These are phyloP conservation scores for Penicillium thymicola DNA, from an alignment of 2,329 filamentous ascomycete species.

Conservation along the genomic window DNA sequence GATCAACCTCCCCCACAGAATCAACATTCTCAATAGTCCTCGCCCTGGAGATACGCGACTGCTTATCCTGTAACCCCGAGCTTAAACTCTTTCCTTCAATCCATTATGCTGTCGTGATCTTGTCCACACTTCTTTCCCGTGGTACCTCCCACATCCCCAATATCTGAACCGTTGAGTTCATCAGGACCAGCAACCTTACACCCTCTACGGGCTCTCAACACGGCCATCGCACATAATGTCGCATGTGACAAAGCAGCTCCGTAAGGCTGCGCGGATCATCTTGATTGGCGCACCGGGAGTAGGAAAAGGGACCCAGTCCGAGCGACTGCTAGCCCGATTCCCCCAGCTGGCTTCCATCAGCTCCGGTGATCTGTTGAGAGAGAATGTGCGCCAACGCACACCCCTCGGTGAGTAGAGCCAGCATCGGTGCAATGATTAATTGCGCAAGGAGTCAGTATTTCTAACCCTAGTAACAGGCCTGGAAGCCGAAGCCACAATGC, in stretches of 20 bases:
- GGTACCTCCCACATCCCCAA: constrained; percentile 3
- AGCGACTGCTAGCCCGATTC: constrained; percentile 80
- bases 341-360: constrained; percentile 88
- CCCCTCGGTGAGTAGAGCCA: constrained; percentile 63
- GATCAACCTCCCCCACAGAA: constrained; percentile 29
- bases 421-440: neutral
- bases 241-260: constrained; percentile 53
- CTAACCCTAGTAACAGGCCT: constrained; percentile 59
- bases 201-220: neutral
- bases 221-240: constrained; percentile 24
- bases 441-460: neutral
- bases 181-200: constrained; percentile 1
- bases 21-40: constrained; percentile 14
- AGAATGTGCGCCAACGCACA: constrained; percentile 87
- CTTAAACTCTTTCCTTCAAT: neutral
- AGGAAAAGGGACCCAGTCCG: constrained; percentile 93
- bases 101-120: constrained; percentile 4
- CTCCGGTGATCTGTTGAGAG: constrained; percentile 85
- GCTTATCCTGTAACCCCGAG: constrained; percentile 10
- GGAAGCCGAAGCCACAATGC: constrained; percentile 86
- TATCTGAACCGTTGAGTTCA: neutral
- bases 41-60: constrained; percentile 2
- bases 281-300: constrained; percentile 94
- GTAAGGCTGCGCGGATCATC: constrained; percentile 84
- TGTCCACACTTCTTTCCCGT: neutral